Evolutionary conservation across 2,329 filamentous ascomycete genomes (phyloP).

Genomic region (Thielaviopsis punctulata): DNA sequence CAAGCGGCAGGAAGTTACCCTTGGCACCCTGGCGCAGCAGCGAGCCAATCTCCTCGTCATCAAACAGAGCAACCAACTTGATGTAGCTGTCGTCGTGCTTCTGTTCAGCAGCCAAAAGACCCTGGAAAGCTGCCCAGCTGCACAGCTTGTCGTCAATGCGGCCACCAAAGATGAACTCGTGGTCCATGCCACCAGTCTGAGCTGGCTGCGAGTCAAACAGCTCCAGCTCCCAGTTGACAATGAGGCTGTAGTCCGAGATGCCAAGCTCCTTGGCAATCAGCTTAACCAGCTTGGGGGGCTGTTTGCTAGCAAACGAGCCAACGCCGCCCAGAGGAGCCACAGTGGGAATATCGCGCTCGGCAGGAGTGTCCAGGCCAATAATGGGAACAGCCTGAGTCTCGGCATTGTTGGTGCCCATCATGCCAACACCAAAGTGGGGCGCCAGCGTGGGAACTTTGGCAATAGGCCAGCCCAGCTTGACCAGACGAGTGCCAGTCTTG

Average conservation of each 20-base stretch:
- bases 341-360: conserved; percentile 16
- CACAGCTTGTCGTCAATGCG: conserved; percentile 97
- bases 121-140: conserved; percentile 79
- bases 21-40: conserved; percentile 76
- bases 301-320: conserved; percentile 62
- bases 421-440: conserved; percentile 75
- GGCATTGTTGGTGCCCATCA: conserved; percentile 51
- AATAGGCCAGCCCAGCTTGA: conserved; percentile 89
- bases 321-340: conserved; percentile 35
- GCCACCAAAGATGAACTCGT: conserved; percentile 87
- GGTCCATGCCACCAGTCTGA: conserved; percentile 65
- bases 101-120: conserved; percentile 51
- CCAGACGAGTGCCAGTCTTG: conserved; percentile 65
- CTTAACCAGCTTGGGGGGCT: conserved; percentile 71
- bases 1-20: conserved; percentile 70
- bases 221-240: conserved; percentile 94
- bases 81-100: conserved; percentile 47
- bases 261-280: conserved; percentile 66
- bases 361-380: conserved; percentile 63
- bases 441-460: conserved; percentile 82
- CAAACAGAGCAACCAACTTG: conserved; percentile 86
- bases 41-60: conserved; percentile 92
- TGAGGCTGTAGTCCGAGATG: conserved; percentile 46
- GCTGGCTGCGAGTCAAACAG: conserved; percentile 84
- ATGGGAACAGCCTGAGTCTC: conserved; percentile 93